These are phyloP conservation scores for Antitrichia curtipendula DNA, from an alignment of 225 moss, liverwort and hornwort species.

Conservation along the genomic window DNA sequence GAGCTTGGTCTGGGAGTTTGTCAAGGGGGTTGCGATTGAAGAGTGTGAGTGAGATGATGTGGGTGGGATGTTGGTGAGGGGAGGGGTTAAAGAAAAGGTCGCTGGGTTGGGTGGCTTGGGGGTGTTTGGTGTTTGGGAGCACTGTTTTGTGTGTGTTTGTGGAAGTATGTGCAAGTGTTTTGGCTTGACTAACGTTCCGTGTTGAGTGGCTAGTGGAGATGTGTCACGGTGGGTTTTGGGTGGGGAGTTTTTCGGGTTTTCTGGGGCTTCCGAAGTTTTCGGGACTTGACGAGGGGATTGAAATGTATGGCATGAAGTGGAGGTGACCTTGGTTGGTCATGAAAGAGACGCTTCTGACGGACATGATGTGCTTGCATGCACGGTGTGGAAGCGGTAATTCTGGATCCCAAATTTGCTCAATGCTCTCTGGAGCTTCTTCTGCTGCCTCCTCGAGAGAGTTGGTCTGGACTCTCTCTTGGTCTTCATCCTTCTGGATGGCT, in stretches of 20 bases:
- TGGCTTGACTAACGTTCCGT: not conserved
- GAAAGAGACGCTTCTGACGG: not conserved
- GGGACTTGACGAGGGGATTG: not conserved
- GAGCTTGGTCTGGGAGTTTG: not conserved
- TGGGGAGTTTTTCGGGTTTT: not conserved
- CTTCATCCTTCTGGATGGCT: not conserved
- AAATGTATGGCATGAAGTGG: not conserved
- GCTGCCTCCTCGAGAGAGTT: not conserved
- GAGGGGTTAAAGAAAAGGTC: not conserved
- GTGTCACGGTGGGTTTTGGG: not conserved
- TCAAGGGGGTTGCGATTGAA: not conserved
- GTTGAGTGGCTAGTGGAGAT: not conserved
- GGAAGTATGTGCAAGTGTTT: not conserved
- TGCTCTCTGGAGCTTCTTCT: conserved; percentile 61
- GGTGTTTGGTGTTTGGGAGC: not conserved
- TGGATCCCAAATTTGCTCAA: conserved; percentile 43
- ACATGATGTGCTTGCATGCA: not conserved
- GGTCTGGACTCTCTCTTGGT: not conserved
- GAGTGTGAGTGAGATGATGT: not conserved
- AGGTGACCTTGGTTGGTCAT: not conserved
- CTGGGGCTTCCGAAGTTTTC: not conserved
- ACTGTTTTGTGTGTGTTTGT: not conserved
- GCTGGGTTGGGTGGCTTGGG: not conserved
- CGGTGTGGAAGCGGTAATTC: not conserved
- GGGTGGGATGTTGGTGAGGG: too few species aligned